Percentiles rank a stretch among this genome's conserved stretches.
Evolutionary conservation across 345 rosid genomes (phyloP).

Genomic region (Heritiera littoralis): DNA sequence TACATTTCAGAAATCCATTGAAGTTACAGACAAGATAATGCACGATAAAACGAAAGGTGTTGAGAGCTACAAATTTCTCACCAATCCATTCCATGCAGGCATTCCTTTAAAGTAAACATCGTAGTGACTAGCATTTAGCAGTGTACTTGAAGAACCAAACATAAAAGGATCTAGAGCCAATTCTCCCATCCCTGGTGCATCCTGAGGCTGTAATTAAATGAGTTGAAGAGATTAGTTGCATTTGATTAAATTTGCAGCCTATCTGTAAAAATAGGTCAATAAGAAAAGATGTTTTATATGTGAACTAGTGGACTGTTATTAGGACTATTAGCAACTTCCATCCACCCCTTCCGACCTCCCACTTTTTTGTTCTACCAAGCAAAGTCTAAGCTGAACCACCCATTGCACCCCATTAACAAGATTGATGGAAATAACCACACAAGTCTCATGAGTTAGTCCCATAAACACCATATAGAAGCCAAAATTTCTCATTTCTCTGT

Average conservation of each 20-base stretch:
- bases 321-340: neutral
- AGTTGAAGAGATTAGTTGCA: conserved; percentile 13
- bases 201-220: conserved; percentile 56
- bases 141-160: conserved; percentile 80
- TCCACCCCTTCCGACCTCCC: neutral
- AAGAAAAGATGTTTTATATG: neutral
- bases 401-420: too few relatives aligned
- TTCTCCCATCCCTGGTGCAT: conserved; percentile 72
- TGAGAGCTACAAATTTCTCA: conserved; percentile 27
- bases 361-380: neutral
- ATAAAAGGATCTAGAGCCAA: conserved; percentile 78
- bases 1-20: neutral
- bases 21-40: neutral
- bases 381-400: too few relatives aligned
- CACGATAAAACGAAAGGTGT: neutral
- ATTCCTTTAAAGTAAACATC: conserved; percentile 82
- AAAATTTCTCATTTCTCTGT: too few relatives aligned
- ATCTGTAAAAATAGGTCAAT: neutral
- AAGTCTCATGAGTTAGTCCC: too few relatives aligned
- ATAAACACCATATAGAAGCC: too few relatives aligned
- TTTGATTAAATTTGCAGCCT: neutral
- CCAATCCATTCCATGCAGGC: conserved; percentile 77
- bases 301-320: neutral
- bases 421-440: too few relatives aligned
- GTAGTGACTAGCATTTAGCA: conserved; percentile 76